Conservation (phyloP, 2,329 filamentous ascomycete species). For the Beauveria pseudobassiana region DNA sequence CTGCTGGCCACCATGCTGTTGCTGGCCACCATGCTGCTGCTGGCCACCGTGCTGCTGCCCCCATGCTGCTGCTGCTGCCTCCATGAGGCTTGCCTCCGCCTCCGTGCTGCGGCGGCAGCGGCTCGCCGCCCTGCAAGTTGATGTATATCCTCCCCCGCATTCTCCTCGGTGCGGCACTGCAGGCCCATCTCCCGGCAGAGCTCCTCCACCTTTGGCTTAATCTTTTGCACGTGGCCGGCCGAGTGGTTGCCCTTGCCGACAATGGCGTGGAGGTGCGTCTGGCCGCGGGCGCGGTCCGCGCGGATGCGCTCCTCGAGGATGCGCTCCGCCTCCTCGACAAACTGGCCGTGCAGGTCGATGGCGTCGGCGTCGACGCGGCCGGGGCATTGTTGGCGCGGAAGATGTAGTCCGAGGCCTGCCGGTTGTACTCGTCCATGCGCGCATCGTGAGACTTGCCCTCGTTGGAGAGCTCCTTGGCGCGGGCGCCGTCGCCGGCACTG, state of each 20-base stretch:
- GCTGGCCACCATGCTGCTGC: conserved; percentile 28
- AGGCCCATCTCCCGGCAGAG: conserved; percentile 78
- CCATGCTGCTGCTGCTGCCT: conserved; percentile 26
- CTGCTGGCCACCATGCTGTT: conserved; percentile 35
- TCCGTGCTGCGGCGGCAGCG: conserved; percentile 37
- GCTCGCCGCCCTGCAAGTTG: conserved; percentile 68
- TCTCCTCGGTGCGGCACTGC: conserved; percentile 77
- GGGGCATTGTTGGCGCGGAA: conserved; percentile 88
- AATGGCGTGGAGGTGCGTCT: conserved; percentile 85
- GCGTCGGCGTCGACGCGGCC: conserved; percentile 71
- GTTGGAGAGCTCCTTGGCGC: conserved; percentile 76
- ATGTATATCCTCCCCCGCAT: conserved; percentile 77
- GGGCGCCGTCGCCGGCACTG: conserved; percentile 69
- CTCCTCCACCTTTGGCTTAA: conserved; percentile 90
- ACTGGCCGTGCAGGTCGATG: conserved; percentile 92
- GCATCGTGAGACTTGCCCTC: conserved; percentile 78
- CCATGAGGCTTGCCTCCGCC: conserved; percentile 25
- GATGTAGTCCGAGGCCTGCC: conserved; percentile 85
- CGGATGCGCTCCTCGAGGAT: conserved; percentile 82
- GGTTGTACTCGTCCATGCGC: conserved; percentile 83
- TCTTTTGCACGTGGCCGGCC: conserved; percentile 73
- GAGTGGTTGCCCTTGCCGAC: conserved; percentile 94
- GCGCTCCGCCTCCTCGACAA: conserved; percentile 87
- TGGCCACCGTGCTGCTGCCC: conserved; percentile 29
- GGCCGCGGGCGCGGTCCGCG: conserved; percentile 63